Evolutionary conservation across 129 eudicot species (phyloP), one percentile per base, ranked within the genome.

Genomic region (Lonicera japonica): DNA sequence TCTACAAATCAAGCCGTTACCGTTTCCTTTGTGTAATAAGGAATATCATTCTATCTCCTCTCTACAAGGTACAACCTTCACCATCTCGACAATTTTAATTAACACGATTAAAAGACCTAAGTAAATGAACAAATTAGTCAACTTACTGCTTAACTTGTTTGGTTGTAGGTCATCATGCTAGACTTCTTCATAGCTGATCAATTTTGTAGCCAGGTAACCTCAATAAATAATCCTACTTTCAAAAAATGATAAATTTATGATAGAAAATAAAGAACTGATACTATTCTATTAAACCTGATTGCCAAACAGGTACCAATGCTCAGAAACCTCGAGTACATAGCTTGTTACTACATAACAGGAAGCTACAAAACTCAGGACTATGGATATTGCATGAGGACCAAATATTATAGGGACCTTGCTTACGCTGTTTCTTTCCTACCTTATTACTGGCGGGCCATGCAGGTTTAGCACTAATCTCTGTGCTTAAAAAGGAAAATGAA

Each of bases 171-270:
- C 66, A 82, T 77, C 43, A 94, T 94, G 99, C 73, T 94, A 22
- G 99, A 94, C 64, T 94, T 94, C 76, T 94, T 88, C 89, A 94
- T 94, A 95, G 96, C 99, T 65, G 99, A 94, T 79, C 99, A 94
- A 71, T 89, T 94, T 24, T 88, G 96, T 81, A 94, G 99, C 80
- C 99, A 94, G 94, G 99, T 88, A 67, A 72, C 0, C 9, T 29
- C 29, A 21, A 50, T 19, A 8, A 18, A 19, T 0, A 6, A 56
- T 21, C 22, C 12, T 54, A 46, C 43, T 46, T 22, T 21, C 34
- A 19, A 43, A 8, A 8, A 14, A 10, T 11, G 8, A 43, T 43
- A 5, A 21, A 18, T 5, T 29, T 29, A 29, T 29, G 36, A 29
- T n/a, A 29, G 36, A 29, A 29, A 29, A 29, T 2, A 29, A 29